Conservation (phyloP, 1,284 basidiomycete species). For the Ceraceosorus guamensis region DNA sequence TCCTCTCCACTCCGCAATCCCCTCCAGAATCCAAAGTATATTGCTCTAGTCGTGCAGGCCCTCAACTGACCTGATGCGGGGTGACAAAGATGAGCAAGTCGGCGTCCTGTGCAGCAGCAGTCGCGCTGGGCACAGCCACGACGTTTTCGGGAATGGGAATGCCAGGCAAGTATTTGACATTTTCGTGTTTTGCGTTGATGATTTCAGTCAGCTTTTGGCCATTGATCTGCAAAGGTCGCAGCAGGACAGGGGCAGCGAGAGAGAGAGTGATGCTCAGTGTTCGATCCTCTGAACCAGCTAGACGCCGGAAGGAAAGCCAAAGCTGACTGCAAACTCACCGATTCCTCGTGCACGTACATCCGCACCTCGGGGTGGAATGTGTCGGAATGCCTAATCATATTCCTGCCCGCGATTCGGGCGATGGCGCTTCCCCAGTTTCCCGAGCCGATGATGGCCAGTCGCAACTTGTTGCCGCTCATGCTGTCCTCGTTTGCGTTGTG, state of each 20-base stretch:
- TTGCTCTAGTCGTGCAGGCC: too few relatives aligned
- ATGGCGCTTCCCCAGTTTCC: conserved; percentile 55
- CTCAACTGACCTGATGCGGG: conserved; percentile 51
- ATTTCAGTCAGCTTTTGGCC: conserved; percentile 55
- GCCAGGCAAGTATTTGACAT: conserved; percentile 55
- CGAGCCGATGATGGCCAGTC: conserved; percentile 56
- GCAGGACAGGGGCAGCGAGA: not conserved
- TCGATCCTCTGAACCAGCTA: not conserved
- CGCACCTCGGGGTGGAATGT: conserved; percentile 33
- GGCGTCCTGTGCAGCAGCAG: conserved; percentile 55
- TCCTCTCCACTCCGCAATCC: not conserved
- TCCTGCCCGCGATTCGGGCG: conserved; percentile 54
- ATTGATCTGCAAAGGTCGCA: conserved; percentile 48
- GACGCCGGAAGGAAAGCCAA: not conserved
- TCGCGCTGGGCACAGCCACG: conserved; percentile 53
- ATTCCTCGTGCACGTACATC: conserved; percentile 45
- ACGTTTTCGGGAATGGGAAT: conserved; percentile 55
- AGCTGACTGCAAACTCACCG: conserved; percentile 12
- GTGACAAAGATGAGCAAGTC: conserved; percentile 56
- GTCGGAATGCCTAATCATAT: conserved; percentile 51
- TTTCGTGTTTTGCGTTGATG: conserved; percentile 56
- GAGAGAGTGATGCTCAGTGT: not conserved
- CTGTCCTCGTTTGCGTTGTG: too few relatives aligned
- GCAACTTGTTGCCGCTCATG: conserved; percentile 51
- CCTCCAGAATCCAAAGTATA: not conserved